Evolutionary conservation across 192 early-diverging fungal species (phyloP).

Genomic region (Phycomyces blakesleeanus): DNA sequence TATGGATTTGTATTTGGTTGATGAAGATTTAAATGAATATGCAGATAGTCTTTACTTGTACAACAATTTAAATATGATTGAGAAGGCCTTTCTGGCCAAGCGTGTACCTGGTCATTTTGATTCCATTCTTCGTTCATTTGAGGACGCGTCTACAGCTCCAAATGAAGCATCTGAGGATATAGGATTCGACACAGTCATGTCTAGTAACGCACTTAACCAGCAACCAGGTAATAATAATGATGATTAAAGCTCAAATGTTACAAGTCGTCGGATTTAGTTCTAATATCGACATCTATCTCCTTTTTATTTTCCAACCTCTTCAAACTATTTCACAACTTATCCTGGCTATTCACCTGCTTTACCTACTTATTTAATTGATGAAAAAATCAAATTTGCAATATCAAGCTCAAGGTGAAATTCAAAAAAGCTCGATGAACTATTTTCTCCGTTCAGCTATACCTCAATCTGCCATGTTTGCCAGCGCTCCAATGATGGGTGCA

Average conservation of each 20-base stretch:
- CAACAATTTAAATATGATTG: conserved; percentile 29
- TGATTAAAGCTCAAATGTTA: neutral
- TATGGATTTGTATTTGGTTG: conserved; percentile 44
- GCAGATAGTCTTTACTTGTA: conserved; percentile 25
- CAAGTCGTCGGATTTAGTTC: neutral
- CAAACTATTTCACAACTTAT: neutral
- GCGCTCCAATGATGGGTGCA: no score
- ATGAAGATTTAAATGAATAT: conserved; percentile 30
- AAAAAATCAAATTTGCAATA: no score
- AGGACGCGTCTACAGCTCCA: conserved; percentile 1
- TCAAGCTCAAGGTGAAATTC: no score
- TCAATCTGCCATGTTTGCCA: no score
- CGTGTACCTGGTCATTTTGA: conserved; percentile 17
- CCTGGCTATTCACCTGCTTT: conserved; percentile 3
- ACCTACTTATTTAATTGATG: no score
- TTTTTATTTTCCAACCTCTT: neutral
- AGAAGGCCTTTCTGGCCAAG: conserved; percentile 43
- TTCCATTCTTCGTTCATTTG: conserved; percentile 32
- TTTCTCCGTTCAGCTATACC: no score
- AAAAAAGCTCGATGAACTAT: no score
- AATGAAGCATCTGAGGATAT: neutral
- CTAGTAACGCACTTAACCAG: neutral
- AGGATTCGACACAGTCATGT: neutral
- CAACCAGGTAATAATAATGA: neutral
- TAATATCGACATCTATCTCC: neutral